Evolutionary conservation across 257 asterid species (phyloP).

Genomic region (Paulownia fortunei): DNA sequence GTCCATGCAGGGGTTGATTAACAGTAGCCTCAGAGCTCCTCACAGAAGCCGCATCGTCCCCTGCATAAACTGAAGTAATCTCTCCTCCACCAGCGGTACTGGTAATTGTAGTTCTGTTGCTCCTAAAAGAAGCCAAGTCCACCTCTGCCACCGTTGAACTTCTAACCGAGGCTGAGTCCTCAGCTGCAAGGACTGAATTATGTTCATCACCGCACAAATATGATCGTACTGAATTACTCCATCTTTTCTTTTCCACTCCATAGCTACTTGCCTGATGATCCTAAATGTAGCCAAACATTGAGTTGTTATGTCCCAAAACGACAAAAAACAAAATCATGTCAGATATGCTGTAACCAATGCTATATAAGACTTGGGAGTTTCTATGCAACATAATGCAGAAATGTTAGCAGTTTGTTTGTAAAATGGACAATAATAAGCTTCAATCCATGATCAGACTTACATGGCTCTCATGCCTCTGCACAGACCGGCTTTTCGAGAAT

Average conservation of each 20-base stretch:
- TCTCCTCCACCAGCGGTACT: slow-evolving; percentile 8
- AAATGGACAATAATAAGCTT: too few species aligned
- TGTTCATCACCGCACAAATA: slow-evolving; percentile 60
- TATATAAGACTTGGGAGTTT: too few species aligned
- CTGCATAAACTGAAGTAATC: slow-evolving; percentile 33
- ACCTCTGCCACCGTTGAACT: slow-evolving; percentile 29
- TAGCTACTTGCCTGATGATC: slow-evolving; percentile 37
- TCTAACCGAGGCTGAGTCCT: slow-evolving; percentile 39
- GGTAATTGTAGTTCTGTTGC: slow-evolving; percentile 29
- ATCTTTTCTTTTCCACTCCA: slow-evolving; percentile 47
- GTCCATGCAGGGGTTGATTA: slow-evolving; percentile 41
- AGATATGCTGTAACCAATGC: too few species aligned
- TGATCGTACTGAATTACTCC: slow-evolving; percentile 56
- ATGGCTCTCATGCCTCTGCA: slow-evolving; percentile 22
- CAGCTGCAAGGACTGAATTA: slow-evolving; percentile 39
- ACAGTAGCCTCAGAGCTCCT: slow-evolving; percentile 61
- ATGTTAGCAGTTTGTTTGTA: too few species aligned
- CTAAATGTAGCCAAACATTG: neutral
- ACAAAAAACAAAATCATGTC: neutral
- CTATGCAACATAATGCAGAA: too few species aligned
- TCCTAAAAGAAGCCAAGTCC: slow-evolving; percentile 35
- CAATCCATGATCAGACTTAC: slow-evolving; percentile 36
- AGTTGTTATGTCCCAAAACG: neutral
- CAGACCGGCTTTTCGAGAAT: slow-evolving; percentile 48
- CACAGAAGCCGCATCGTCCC: slow-evolving; percentile 36